Evolutionary conservation across 441 rosid genomes (phyloP).

Genomic region (Brassica balearica): DNA sequence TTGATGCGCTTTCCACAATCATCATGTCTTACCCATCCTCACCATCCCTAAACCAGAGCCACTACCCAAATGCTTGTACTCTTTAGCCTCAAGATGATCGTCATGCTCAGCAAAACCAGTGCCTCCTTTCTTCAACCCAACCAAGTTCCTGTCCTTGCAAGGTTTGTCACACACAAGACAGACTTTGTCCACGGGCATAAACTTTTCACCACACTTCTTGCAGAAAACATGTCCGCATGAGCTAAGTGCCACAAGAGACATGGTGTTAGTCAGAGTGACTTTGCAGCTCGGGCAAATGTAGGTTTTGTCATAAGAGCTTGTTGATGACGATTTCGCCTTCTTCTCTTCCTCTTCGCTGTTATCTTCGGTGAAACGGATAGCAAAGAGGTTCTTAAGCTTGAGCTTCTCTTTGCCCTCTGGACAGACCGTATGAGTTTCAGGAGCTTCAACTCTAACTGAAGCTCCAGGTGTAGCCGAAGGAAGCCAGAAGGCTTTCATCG

Average conservation of each 20-base stretch:
- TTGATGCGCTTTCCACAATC: background rate
- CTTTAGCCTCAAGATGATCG: constrained; percentile 73
- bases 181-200: constrained; percentile 69
- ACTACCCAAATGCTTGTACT: constrained; percentile 89
- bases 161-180: constrained; percentile 72
- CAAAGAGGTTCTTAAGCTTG: constrained; percentile 76
- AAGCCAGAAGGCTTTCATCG: constrained; percentile 96
- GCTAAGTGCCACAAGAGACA: constrained; percentile 69
- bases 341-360: constrained; percentile 55
- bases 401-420: constrained; percentile 91
- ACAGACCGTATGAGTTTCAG: constrained; percentile 65
- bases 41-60: constrained; percentile 87
- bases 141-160: constrained; percentile 74
- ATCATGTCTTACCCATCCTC: constrained; percentile 70
- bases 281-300: constrained; percentile 90
- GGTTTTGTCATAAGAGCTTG: constrained; percentile 60
- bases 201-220: constrained; percentile 83
- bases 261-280: constrained; percentile 80
- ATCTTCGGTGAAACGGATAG: constrained; percentile 69
- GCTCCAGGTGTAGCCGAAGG: constrained; percentile 95
- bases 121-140: constrained; percentile 77
- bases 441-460: constrained; percentile 66
- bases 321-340: constrained; percentile 25
- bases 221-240: constrained; percentile 93
- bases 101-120: constrained; percentile 85